These are phyloP conservation scores for Schizophyllum amplum DNA, from an alignment of 1,284 basidiomycete species.

Conservation along the genomic window DNA sequence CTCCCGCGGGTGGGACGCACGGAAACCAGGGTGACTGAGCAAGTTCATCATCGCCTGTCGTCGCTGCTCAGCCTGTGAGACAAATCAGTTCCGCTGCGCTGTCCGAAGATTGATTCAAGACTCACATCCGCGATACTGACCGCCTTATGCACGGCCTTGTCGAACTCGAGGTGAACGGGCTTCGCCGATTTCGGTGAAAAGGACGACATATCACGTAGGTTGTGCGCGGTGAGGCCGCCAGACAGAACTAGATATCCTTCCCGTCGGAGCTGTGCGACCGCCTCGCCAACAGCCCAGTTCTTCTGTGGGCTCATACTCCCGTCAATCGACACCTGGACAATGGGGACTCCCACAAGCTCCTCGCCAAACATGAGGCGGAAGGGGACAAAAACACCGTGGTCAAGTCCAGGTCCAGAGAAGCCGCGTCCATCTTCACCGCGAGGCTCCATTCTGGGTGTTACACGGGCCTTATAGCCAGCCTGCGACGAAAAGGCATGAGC, in stretches of 20 bases:
- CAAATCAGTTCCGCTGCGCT: not conserved
- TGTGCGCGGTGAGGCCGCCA: constrained; percentile 65
- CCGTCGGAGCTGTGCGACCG: constrained; percentile 52
- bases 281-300: constrained; percentile 61
- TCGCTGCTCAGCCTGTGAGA: constrained; percentile 11
- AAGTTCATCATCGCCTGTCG: constrained; percentile 34
- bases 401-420: constrained; percentile 50
- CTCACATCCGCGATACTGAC: constrained; percentile 41
- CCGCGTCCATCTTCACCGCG: constrained; percentile 67
- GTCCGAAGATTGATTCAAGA: constrained; percentile 6
- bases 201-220: constrained; percentile 45
- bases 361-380: constrained; percentile 74
- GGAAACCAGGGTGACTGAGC: constrained; percentile 50
- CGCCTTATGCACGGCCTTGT: constrained; percentile 51
- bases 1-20: constrained; percentile 56
- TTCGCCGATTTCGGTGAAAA: constrained; percentile 45
- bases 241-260: constrained; percentile 65
- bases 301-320: constrained; percentile 46
- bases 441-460: constrained; percentile 39
- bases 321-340: constrained; percentile 68
- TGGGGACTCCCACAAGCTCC: constrained; percentile 46
- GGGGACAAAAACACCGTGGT: constrained; percentile 72
- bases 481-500: constrained; percentile 16
- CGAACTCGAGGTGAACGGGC: constrained; percentile 44
- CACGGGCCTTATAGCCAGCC: constrained; percentile 51